Conservation (phyloP, 1,139 yeast species). For the Yamadazyma spencermartinsiae region DNA sequence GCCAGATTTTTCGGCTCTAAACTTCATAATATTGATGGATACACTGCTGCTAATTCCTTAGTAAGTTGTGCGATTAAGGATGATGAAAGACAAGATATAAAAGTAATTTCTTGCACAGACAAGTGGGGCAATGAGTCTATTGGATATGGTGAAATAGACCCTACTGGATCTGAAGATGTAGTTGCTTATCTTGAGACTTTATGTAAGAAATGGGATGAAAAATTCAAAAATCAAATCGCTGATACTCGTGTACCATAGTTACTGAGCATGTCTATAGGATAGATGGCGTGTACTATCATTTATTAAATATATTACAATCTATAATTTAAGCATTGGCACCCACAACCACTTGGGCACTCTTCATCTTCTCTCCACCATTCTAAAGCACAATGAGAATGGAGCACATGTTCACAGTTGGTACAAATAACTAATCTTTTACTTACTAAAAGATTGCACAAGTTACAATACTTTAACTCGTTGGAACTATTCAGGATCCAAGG, state of each 20-base stretch:
- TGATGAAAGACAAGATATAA: slow-evolving; percentile 50
- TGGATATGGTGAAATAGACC: slow-evolving; percentile 53
- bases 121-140: slow-evolving; percentile 66
- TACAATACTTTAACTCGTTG: slow-evolving; percentile 47
- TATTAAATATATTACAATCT: slow-evolving; percentile 9
- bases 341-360: slow-evolving; percentile 91
- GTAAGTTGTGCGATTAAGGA: slow-evolving; percentile 35
- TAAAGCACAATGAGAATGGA: slow-evolving; percentile 77
- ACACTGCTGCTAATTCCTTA: slow-evolving; percentile 87
- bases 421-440: slow-evolving; percentile 65
- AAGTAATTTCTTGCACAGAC: slow-evolving; percentile 75
- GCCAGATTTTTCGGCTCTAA: slow-evolving; percentile 82
- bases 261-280: neutral
- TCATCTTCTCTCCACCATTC: slow-evolving; percentile 67
- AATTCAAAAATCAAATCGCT: slow-evolving; percentile 69
- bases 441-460: slow-evolving; percentile 63
- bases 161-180: slow-evolving; percentile 66
- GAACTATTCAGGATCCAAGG: slow-evolving; percentile 36
- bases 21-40: slow-evolving; percentile 86
- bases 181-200: slow-evolving; percentile 57
- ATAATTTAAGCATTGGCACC: slow-evolving; percentile 64
- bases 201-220: slow-evolving; percentile 57
- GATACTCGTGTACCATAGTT: slow-evolving; percentile 40
- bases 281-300: neutral
- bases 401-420: slow-evolving; percentile 70